Percentiles rank a stretch among this genome's conserved stretches.
phyloP scores from a whole-genome alignment of 805 yeast genomes.

The Candida krabiensis region DNA sequence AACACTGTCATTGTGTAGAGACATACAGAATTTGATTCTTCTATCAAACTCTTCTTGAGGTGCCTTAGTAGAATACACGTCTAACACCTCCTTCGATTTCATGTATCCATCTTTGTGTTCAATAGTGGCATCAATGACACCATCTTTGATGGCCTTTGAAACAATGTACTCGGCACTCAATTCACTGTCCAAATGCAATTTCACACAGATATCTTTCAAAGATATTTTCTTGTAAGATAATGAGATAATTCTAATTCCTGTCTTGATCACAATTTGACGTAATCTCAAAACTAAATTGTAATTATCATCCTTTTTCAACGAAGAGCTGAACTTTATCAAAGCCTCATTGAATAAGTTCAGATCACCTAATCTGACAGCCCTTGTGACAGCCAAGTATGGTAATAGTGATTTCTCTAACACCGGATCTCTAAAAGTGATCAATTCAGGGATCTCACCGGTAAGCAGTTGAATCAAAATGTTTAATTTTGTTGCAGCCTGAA shows the following conservation, averaged over 20 bases:
- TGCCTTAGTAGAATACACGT: constrained; percentile 80
- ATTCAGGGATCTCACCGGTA: constrained; percentile 96
- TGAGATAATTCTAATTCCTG: constrained; percentile 93
- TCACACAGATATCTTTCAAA: constrained; percentile 88
- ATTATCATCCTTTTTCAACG: constrained; percentile 72
- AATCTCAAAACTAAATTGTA: constrained; percentile 83
- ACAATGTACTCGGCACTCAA: constrained; percentile 96
- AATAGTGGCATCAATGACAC: constrained; percentile 92
- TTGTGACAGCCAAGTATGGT: constrained; percentile 85
- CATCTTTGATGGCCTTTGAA: constrained; percentile 94
- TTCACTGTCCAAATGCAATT: constrained; percentile 88
- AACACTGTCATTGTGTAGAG: constrained; percentile 87
- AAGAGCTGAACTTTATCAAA: constrained; percentile 58
- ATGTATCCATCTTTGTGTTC: constrained; percentile 89
- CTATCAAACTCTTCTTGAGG: constrained; percentile 91
- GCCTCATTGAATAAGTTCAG: constrained; percentile 75
- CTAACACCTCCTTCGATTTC: constrained; percentile 84
- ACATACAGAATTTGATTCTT: constrained; percentile 89
- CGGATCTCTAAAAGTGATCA: constrained; percentile 72
- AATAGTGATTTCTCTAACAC: constrained; percentile 57
- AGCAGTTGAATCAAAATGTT: constrained; percentile 85
- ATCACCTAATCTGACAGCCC: constrained; percentile 92
- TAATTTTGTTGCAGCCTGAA: constrained; percentile 87
- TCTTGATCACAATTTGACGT: constrained; percentile 95
- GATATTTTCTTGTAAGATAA: constrained; percentile 89